Percentiles rank a stretch among this genome's conserved stretches.
These are phyloP conservation scores for Cardamine occulta DNA, from an alignment of 345 rosid genomes.

Conservation along the genomic window DNA sequence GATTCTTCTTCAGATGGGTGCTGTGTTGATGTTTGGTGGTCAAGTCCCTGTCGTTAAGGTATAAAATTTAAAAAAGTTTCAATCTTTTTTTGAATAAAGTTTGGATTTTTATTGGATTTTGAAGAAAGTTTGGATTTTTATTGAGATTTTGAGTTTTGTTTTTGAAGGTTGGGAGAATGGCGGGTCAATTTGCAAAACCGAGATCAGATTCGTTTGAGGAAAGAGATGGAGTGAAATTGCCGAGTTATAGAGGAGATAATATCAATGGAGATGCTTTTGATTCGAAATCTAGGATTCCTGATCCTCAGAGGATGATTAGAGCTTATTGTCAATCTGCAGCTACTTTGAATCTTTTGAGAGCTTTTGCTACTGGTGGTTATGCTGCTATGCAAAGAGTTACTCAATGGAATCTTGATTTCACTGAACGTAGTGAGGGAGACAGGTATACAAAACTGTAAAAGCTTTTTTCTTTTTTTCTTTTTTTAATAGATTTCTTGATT, in stretches of 20 bases:
- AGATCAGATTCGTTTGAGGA: slow-evolving; percentile 72
- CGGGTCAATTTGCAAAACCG: slow-evolving; percentile 79
- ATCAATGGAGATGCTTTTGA: slow-evolving; percentile 69
- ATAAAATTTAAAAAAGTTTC: not conserved
- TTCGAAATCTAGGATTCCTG: slow-evolving; percentile 64
- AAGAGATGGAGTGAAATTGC: slow-evolving; percentile 65
- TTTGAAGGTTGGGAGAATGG: slow-evolving; percentile 76
- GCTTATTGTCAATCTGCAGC: slow-evolving; percentile 82
- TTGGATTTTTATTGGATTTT: not conserved
- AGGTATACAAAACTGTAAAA: slow-evolving; percentile 40
- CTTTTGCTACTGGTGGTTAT: slow-evolving; percentile 82
- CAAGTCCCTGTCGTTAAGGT: slow-evolving; percentile 78
- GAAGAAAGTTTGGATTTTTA: slow-evolving; percentile 3
- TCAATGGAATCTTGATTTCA: slow-evolving; percentile 81
- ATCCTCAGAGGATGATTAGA: slow-evolving; percentile 73
- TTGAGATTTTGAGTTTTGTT: not conserved
- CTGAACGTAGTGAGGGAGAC: slow-evolving; percentile 70
- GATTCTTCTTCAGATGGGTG: slow-evolving; percentile 76
- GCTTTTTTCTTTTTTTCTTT: not conserved
- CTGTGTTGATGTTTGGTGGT: slow-evolving; percentile 77
- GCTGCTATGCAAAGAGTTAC: slow-evolving; percentile 89
- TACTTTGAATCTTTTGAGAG: slow-evolving; percentile 74
- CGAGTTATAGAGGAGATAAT: slow-evolving; percentile 81
- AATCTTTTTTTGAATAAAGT: slow-evolving; percentile 24
- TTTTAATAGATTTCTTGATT: not conserved